These are phyloP conservation scores for Andrographis paniculata DNA, from an alignment of 305 asterid species.

Conservation along the genomic window DNA sequence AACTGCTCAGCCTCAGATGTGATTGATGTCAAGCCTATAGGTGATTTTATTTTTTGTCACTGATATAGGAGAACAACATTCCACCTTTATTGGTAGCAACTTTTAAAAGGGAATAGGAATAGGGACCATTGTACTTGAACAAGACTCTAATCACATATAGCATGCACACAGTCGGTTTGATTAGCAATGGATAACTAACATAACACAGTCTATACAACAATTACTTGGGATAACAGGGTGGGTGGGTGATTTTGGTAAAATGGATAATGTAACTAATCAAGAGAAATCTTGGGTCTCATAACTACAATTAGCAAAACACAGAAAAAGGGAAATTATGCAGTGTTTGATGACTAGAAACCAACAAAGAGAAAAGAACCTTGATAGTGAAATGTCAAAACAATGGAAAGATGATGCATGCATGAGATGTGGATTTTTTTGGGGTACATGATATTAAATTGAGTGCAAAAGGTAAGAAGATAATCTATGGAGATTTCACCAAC, in stretches of 20 bases:
- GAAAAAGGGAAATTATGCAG: neutral
- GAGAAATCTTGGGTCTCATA: too few species aligned
- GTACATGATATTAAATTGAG: neutral
- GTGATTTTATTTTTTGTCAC: neutral
- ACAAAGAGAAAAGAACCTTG: conserved; percentile 11
- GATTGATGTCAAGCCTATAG: conserved; percentile 9
- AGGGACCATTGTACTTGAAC: too few species aligned
- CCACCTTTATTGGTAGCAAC: conserved; percentile 1
- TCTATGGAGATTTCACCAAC: conserved; percentile 4
- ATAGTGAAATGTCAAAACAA: conserved; percentile 2
- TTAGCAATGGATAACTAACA: too few species aligned
- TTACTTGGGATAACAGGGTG: too few species aligned
- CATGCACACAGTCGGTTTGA: too few species aligned
- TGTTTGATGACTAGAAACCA: conserved; percentile 12
- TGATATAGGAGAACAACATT: conserved; percentile 8
- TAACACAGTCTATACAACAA: too few species aligned
- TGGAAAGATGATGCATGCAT: neutral
- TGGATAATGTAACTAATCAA: too few species aligned
- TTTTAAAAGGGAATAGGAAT: too few species aligned
- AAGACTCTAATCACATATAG: too few species aligned
- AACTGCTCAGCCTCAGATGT: neutral
- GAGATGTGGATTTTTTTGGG: neutral
- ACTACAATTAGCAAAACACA: conserved; percentile 1
- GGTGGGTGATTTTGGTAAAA: too few species aligned
- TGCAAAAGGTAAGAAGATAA: neutral